Evolutionary conservation across 148 eudicot genomes (phyloP).

Genomic region (Drosera capensis): DNA sequence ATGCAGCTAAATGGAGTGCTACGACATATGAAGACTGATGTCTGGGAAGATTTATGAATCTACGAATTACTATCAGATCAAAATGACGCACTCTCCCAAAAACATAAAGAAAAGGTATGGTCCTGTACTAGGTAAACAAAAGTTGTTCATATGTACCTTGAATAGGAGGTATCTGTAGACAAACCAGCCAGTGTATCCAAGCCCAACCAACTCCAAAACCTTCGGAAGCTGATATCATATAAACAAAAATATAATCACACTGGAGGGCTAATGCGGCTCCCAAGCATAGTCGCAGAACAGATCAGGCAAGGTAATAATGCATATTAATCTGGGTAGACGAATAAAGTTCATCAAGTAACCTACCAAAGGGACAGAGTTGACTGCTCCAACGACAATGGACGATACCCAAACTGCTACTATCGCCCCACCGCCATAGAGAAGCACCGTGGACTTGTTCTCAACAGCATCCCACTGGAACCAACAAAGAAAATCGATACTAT

Average conservation of each 20-base stretch:
- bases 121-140: neutral
- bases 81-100: too few relatives aligned
- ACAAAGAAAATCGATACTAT: conserved; percentile 1
- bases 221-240: conserved; percentile 75
- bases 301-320: neutral
- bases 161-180: conserved; percentile 97
- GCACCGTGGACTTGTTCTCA: conserved; percentile 96
- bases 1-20: too few relatives aligned
- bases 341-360: conserved; percentile 3
- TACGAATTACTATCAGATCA: neutral
- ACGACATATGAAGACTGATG: too few relatives aligned
- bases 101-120: too few relatives aligned
- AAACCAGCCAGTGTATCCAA: conserved; percentile 98
- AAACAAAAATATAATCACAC: neutral
- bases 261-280: too few relatives aligned
- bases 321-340: neutral
- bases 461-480: conserved; percentile 75
- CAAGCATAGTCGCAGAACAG: too few relatives aligned
- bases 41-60: too few relatives aligned
- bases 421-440: conserved; percentile 93
- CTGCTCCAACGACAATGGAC: conserved; percentile 64
- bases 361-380: conserved; percentile 96
- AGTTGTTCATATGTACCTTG: conserved; percentile 39
- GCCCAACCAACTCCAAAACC: conserved; percentile 97
- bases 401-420: conserved; percentile 84